Base-by-base conservation (phyloP, 2,329 filamentous ascomycete genomes). In the Sodiomyces alkalinus region DNA sequence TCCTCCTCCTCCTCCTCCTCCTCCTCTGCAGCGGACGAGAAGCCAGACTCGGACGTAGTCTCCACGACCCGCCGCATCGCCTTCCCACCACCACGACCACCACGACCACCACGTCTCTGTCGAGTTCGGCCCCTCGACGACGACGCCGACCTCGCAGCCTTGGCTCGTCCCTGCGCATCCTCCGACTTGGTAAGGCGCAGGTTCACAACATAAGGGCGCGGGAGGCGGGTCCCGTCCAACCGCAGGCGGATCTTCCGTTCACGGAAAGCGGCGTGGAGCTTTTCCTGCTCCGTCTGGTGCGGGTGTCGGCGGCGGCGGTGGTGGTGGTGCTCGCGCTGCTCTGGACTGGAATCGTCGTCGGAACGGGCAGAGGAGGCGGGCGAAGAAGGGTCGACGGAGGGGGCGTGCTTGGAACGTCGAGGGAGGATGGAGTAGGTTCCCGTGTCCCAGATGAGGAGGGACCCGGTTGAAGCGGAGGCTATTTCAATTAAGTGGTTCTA, bases 401-500 rank as follows among this genome's bases (percentile, higher is more conserved):
- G 44, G 1, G 42, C 42, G 26, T 50, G 41, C 27, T 58, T 51
- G 28, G 38, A 47, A 19, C 34, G 41, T n/a, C 42, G 52, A 6
- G 63, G 57, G 9, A 75, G 49, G 8, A 74, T 43, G 23, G 58
- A 54, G 39, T 72, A 75, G 18, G 62, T 64, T 3, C 69, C 70
- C 2, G 64, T 71, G 39, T 74, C 70, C 70, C 70, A 75, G 22
- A 75, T 64, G 7, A 75, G 51, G 33, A 75, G 54, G 7, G 65
- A 71, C 3, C 69, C 70, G 4, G 68, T 71, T 10, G 51, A 46
- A 2, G 41, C 17, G 3, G 64, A 68, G 4, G 60, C 69, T 1
- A 64, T 69, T 40, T 75, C 70, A 29, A 72, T 59, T 7, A 75
- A 56, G 37, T 74, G 68, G 33, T 72, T 74, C 67, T 69, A 26